These are phyloP conservation scores for Backusella macrospora DNA, from an alignment of 192 early-diverging fungal species.

Conservation along the genomic window DNA sequence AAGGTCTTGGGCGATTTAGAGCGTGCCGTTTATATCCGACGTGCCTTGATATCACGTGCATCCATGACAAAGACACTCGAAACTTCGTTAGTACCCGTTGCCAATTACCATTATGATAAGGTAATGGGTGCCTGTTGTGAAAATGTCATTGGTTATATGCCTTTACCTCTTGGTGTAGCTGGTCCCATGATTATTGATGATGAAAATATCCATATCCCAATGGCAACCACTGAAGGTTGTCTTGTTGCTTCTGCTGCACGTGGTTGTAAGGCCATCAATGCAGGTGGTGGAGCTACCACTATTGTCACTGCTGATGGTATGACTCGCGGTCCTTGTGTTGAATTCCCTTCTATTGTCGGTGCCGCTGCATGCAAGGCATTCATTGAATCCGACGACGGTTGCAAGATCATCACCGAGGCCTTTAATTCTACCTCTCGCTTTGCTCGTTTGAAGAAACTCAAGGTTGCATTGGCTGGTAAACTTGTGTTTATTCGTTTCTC, in stretches of 20 bases:
- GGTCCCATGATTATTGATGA: slow-evolving; percentile 87
- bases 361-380: slow-evolving; percentile 73
- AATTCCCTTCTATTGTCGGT: slow-evolving; percentile 70
- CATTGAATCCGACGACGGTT: slow-evolving; percentile 67
- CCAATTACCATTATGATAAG: slow-evolving; percentile 87
- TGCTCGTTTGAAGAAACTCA: slow-evolving; percentile 79
- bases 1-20: slow-evolving; percentile 75
- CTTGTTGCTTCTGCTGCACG: slow-evolving; percentile 91
- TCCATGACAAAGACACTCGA: slow-evolving; percentile 69
- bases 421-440: slow-evolving; percentile 92
- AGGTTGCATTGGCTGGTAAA: slow-evolving; percentile 81
- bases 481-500: slow-evolving; percentile 88
- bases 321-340: slow-evolving; percentile 93
- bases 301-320: slow-evolving; percentile 83
- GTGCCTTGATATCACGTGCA: slow-evolving; percentile 74
- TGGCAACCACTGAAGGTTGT: slow-evolving; percentile 95
- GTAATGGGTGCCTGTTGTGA: slow-evolving; percentile 94
- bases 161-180: slow-evolving; percentile 89
- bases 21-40: slow-evolving; percentile 85
- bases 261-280: slow-evolving; percentile 93
- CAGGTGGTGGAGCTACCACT: slow-evolving; percentile 85
- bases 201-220: slow-evolving; percentile 81
- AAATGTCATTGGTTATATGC: slow-evolving; percentile 94
- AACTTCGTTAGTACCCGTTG: slow-evolving; percentile 69
- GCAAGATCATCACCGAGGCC: slow-evolving; percentile 62